Evolutionary conservation across 2,329 filamentous ascomycete genomes (phyloP).

Genomic region (Ophiostoma perfectum): DNA sequence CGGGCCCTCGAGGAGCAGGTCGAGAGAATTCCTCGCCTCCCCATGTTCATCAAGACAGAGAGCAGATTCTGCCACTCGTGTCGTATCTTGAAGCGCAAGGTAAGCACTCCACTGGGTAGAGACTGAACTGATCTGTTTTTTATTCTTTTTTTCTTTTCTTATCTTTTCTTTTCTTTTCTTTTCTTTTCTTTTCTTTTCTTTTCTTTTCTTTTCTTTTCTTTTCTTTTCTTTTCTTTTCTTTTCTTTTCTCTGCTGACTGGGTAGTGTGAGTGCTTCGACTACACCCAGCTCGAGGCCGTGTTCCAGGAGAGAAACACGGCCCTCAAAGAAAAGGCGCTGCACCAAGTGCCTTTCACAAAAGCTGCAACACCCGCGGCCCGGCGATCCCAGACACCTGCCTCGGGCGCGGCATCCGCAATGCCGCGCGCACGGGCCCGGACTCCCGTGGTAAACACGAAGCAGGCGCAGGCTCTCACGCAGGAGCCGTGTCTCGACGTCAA

Average conservation of each 20-base stretch:
- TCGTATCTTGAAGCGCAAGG: conserved; percentile 21
- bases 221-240: too few species aligned
- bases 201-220: too few species aligned
- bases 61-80: conserved; percentile 24
- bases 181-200: too few species aligned
- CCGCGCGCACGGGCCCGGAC: too few species aligned
- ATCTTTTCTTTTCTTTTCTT: too few species aligned
- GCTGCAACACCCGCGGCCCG: too few species aligned
- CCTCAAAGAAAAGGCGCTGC: conserved; percentile 17
- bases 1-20: conserved; percentile 24
- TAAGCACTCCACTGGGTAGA: neutral
- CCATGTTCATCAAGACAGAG: conserved; percentile 24
- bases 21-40: conserved; percentile 20
- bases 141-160: neutral
- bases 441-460: too few species aligned
- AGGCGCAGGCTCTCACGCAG: too few species aligned
- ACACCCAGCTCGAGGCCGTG: conserved; percentile 19
- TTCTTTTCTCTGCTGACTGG: too few species aligned
- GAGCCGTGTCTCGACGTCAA: neutral
- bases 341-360: conserved; percentile 6
- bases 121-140: too few species aligned
- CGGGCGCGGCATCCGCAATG: neutral
- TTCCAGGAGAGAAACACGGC: conserved; percentile 19
- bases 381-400: neutral
- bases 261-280: conserved; percentile 26